phyloP scores from a whole-genome alignment of 805 yeast genomes.

The Candida ulmi region DNA sequence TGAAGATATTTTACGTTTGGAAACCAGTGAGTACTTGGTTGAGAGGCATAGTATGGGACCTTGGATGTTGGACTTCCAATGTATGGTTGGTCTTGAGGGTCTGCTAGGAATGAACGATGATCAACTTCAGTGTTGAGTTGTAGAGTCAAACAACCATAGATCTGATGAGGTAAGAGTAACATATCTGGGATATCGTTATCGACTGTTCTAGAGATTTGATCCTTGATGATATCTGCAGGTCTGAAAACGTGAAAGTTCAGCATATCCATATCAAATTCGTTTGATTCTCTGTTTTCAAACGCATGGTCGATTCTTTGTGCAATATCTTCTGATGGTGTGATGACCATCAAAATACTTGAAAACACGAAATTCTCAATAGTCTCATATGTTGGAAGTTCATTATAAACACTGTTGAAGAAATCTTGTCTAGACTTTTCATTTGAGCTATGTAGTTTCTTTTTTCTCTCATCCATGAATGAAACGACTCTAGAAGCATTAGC shows the following conservation, averaged over 20 bases:
- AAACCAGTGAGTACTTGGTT: conserved; percentile 2
- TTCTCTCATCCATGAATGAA: too few relatives aligned
- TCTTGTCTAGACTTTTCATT: conserved; percentile 2
- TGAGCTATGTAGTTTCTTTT: not conserved
- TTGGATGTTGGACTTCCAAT: too few relatives aligned
- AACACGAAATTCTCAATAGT: not conserved
- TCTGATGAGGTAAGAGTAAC: conserved; percentile 35
- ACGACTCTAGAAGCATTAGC: too few relatives aligned
- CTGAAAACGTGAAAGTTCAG: conserved; percentile 14
- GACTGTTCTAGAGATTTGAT: too few relatives aligned
- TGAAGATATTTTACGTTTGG: conserved; percentile 40
- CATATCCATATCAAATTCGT: conserved; percentile 45
- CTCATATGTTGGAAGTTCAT: too few relatives aligned
- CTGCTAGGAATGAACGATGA: too few relatives aligned
- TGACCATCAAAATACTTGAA: conserved; percentile 34
- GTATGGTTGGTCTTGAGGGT: too few relatives aligned
- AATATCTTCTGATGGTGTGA: conserved; percentile 26
- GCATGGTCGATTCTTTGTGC: conserved; percentile 14
- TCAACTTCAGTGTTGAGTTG: conserved; percentile 3
- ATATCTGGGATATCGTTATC: conserved; percentile 10
- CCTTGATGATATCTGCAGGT: not conserved
- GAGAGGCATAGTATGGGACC: conserved; percentile 1
- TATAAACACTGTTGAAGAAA: too few relatives aligned
- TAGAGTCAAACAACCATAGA: conserved; percentile 40
- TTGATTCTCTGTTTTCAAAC: conserved; percentile 8